A percentile compares a stretch with the other conserved stretches of the same genome.
Evolutionary conservation across 129 eudicot species (phyloP).

Genomic region (Heracleum sosnowskyi): DNA sequence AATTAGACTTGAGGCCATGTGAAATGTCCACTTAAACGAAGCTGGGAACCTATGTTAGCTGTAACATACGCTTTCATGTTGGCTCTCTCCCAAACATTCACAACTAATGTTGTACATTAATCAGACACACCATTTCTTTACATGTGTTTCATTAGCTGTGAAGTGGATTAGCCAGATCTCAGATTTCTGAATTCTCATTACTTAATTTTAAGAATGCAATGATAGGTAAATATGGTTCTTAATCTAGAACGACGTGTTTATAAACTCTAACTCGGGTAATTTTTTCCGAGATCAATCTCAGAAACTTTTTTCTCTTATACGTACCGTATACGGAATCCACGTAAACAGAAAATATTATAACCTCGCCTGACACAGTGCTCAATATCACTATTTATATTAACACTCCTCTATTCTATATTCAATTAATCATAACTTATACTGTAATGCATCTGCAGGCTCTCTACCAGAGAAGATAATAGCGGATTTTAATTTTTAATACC

Average conservation of each 20-base stretch:
- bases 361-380: background rate
- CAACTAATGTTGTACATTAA: background rate
- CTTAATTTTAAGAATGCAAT: background rate
- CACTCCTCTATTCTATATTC: too few species aligned
- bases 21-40: background rate
- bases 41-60: background rate
- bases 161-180: background rate
- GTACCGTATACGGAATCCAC: too few species aligned
- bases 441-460: background rate
- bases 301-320: too few species aligned
- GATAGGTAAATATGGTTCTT: background rate
- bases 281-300: too few species aligned
- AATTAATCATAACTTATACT: background rate
- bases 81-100: background rate
- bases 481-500: background rate
- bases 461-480: background rate
- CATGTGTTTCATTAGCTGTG: conserved; percentile 2
- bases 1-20: background rate
- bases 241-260: too few species aligned
- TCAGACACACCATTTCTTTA: conserved; percentile 3
- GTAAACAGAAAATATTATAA: background rate
- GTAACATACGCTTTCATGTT: background rate
- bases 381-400: too few species aligned
- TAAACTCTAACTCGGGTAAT: too few species aligned
- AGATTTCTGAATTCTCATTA: background rate